phyloP scores from a whole-genome alignment of 441 rosid genomes.

The Kokia cookei region DNA sequence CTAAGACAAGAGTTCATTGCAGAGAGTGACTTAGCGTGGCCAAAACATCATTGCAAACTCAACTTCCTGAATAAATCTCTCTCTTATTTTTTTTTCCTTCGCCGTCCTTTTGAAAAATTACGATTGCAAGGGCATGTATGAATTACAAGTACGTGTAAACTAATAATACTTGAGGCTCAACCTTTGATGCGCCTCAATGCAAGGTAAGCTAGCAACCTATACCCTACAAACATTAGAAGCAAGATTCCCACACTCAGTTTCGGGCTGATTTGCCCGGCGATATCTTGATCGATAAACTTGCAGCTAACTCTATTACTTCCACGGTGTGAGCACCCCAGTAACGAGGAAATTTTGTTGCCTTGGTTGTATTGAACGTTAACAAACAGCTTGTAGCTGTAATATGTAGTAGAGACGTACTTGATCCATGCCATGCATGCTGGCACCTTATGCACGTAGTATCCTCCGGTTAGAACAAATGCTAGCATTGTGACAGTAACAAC shows the following conservation, averaged over 20 bases:
- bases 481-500: slow-evolving; percentile 79
- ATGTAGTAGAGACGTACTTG: slow-evolving; percentile 70
- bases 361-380: slow-evolving; percentile 53
- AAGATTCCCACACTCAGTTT: slow-evolving; percentile 36
- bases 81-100: neutral
- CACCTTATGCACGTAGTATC: slow-evolving; percentile 73
- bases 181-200: slow-evolving; percentile 57
- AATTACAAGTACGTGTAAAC: neutral
- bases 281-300: slow-evolving; percentile 56
- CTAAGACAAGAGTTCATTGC: too few relatives aligned
- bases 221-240: slow-evolving; percentile 78
- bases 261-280: slow-evolving; percentile 56
- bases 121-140: neutral
- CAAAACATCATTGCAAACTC: neutral
- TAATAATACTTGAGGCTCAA: slow-evolving; percentile 13
- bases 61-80: neutral
- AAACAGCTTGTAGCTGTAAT: slow-evolving; percentile 60
- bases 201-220: slow-evolving; percentile 72
- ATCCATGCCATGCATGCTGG: slow-evolving; percentile 72
- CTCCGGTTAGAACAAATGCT: slow-evolving; percentile 80
- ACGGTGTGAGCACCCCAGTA: slow-evolving; percentile 40
- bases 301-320: slow-evolving; percentile 29
- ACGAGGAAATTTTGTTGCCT: slow-evolving; percentile 33
- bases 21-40: neutral
- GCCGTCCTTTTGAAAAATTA: neutral